Conservation (phyloP, 2,329 filamentous ascomycete species). For the Triangularia verruculosa region DNA sequence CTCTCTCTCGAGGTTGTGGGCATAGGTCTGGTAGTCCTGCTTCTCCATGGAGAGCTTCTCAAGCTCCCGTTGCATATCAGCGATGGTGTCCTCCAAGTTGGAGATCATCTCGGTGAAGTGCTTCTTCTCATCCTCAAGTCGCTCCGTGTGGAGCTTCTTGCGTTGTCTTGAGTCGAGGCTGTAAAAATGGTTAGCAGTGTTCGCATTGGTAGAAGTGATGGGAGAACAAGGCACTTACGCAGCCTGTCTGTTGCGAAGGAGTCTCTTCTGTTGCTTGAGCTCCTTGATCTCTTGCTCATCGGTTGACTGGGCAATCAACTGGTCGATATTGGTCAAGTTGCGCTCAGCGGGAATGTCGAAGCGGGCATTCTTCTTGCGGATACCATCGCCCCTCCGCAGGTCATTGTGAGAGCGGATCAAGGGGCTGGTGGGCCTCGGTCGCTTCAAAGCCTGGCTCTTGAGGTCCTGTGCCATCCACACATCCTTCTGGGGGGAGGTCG, state of each 20-base stretch:
- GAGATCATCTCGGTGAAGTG: conserved; percentile 73
- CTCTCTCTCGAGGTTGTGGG: conserved; percentile 75
- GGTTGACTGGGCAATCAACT: conserved; percentile 81
- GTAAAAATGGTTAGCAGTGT: conserved; percentile 12
- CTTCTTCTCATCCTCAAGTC: conserved; percentile 96
- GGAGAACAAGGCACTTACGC: conserved; percentile 64
- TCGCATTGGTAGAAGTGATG: conserved; percentile 5
- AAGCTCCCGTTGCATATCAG: conserved; percentile 64
- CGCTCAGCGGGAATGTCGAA: conserved; percentile 95
- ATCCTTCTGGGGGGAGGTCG: conserved; percentile 57
- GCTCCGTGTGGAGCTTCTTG: conserved; percentile 97
- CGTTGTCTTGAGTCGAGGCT: conserved; percentile 94
- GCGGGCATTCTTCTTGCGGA: conserved; percentile 97
- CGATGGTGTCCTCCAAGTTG: conserved; percentile 75
- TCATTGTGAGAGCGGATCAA: conserved; percentile 73
- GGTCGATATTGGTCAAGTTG: conserved; percentile 91
- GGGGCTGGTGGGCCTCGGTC: conserved; percentile 66
- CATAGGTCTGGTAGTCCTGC: conserved; percentile 69
- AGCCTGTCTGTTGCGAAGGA: conserved; percentile 92
- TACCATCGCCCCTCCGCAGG: conserved; percentile 75
- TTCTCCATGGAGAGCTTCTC: conserved; percentile 71
- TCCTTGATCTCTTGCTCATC: conserved; percentile 96
- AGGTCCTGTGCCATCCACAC: conserved; percentile 48
- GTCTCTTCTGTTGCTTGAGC: conserved; percentile 94
- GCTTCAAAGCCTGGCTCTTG: conserved; percentile 54